phyloP scores from a whole-genome alignment of 2,329 filamentous ascomycete genomes.

The Fusarium abutilonis region DNA sequence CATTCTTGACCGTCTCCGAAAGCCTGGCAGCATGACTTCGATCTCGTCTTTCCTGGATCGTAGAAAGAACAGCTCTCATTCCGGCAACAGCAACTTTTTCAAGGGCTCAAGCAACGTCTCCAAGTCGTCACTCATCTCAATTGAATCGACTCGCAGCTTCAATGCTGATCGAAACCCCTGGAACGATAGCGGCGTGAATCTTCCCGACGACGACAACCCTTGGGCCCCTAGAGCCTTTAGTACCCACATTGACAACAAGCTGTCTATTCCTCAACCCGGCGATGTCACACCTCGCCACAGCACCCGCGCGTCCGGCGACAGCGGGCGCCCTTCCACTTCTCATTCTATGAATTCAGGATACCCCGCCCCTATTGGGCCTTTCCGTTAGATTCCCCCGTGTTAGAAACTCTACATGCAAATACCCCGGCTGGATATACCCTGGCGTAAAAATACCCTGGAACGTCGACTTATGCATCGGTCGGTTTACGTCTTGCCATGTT shows the following conservation, averaged over 20 bases:
- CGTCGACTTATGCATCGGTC: slow-evolving; percentile 59
- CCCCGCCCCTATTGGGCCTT: slow-evolving; percentile 90
- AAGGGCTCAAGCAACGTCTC: slow-evolving; percentile 91
- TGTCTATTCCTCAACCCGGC: slow-evolving; percentile 74
- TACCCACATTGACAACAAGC: slow-evolving; percentile 72
- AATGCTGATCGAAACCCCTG: slow-evolving; percentile 94
- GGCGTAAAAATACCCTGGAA: slow-evolving; percentile 67
- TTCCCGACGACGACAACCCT: slow-evolving; percentile 84
- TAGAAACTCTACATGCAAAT: slow-evolving; percentile 63
- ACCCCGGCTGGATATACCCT: slow-evolving; percentile 74
- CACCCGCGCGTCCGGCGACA: slow-evolving; percentile 86
- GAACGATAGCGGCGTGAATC: slow-evolving; percentile 97
- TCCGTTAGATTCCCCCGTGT: slow-evolving; percentile 74
- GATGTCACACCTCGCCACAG: slow-evolving; percentile 87
- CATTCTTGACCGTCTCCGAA: slow-evolving; percentile 92
- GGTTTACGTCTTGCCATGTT: slow-evolving; percentile 52
- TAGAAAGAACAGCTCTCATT: slow-evolving; percentile 92
- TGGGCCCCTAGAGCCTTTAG: slow-evolving; percentile 71
- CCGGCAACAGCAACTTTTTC: slow-evolving; percentile 84
- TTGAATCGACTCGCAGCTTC: slow-evolving; percentile 92
- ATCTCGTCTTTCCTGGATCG: slow-evolving; percentile 96
- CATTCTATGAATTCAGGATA: slow-evolving; percentile 97
- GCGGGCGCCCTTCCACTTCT: slow-evolving; percentile 91
- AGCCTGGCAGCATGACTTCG: slow-evolving; percentile 92
- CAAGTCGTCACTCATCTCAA: slow-evolving; percentile 93